Base-by-base conservation (phyloP, 2,329 filamentous ascomycete species). In the Fusarium marasasianum region DNA sequence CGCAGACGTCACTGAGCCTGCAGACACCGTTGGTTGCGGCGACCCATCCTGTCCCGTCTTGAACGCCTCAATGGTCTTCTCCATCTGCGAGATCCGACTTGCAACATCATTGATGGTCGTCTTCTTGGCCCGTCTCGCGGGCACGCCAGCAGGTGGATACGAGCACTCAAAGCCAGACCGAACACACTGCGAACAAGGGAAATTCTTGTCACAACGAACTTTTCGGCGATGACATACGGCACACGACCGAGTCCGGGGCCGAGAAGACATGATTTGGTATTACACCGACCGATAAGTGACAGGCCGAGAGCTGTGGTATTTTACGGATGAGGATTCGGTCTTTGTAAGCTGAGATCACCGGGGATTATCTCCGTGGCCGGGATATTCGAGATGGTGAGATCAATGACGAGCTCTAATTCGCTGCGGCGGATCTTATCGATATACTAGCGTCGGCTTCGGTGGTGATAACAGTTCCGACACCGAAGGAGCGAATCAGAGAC, bases 121-220 rank as follows among this genome's bases (percentile, higher is more conserved):
- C 56, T 80, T 80, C 38, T 74, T 78, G 5, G 70, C 66, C 11
- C 79, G 78, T 26, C 80, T 79, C 2, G 71, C 60, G 31, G 74
- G 66, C 18, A 75, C 76, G 1, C 77, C 77, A 10, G 62, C 40
- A 35, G 77, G 74, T 12, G 81, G 80, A 59, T 81, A 83, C 18
- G 73, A 67, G 45, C 82, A 83, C 13, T 76, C 63, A 33, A 76
- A 74, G 1, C 77, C 76, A 38, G 78, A 77, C 68, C 91, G 88
- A 40, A 87, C 86, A 78, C 92, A 94, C 78, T 93, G 93, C 66
- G 88, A 87, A 79, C 92, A 94, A 12, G 92, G 91, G 81, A 91
- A 87, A 68, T 87, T 85, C 82, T 93, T 94, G 83, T 94, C 91
- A 84, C 92, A 94, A 75, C 91, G 91, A 63, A 94, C 92, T 81